These are phyloP conservation scores for Phialophora verrucosa DNA, from an alignment of 2,329 filamentous ascomycete genomes.

Conservation along the genomic window DNA sequence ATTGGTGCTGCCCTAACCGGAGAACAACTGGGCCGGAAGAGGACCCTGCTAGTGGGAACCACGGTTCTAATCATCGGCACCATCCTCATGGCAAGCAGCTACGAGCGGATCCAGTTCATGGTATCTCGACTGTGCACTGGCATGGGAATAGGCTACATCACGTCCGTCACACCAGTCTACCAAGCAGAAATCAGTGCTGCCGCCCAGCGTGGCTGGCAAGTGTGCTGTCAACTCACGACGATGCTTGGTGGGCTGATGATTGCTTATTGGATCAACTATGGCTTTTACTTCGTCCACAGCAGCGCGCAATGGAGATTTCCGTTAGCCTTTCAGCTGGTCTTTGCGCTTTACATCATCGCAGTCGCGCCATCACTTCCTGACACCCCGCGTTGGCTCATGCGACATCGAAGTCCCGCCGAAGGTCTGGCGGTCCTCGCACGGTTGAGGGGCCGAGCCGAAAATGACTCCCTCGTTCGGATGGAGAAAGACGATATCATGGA, in stretches of 20 bases:
- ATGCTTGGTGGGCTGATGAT: slow-evolving; percentile 27
- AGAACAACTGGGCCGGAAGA: slow-evolving; percentile 47
- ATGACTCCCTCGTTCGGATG: slow-evolving; percentile 42
- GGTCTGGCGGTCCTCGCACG: slow-evolving; percentile 53
- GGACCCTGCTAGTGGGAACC: slow-evolving; percentile 62
- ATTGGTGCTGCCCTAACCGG: slow-evolving; percentile 56
- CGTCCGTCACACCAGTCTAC: slow-evolving; percentile 46
- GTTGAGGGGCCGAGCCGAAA: slow-evolving; percentile 42
- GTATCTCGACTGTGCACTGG: slow-evolving; percentile 24
- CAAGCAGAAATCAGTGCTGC: slow-evolving; percentile 42
- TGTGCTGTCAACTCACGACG: slow-evolving; percentile 23
- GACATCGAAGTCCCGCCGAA: slow-evolving; percentile 60
- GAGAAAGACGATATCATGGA: slow-evolving; percentile 49
- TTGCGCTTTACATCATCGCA: slow-evolving; percentile 51
- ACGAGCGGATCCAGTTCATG: slow-evolving; percentile 35
- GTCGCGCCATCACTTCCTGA: slow-evolving; percentile 51
- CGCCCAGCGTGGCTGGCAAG: slow-evolving; percentile 18
- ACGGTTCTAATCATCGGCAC: slow-evolving; percentile 56
- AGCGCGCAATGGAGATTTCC: slow-evolving; percentile 31
- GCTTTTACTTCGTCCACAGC: slow-evolving; percentile 11
- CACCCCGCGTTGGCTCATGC: slow-evolving; percentile 53
- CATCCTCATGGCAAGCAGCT: slow-evolving; percentile 45
- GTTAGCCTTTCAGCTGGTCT: slow-evolving; percentile 41
- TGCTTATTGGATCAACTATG: slow-evolving; percentile 29
- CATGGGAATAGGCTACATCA: slow-evolving; percentile 19